These are phyloP conservation scores for Starmerella apis DNA, from an alignment of 805 yeast species.

Conservation along the genomic window DNA sequence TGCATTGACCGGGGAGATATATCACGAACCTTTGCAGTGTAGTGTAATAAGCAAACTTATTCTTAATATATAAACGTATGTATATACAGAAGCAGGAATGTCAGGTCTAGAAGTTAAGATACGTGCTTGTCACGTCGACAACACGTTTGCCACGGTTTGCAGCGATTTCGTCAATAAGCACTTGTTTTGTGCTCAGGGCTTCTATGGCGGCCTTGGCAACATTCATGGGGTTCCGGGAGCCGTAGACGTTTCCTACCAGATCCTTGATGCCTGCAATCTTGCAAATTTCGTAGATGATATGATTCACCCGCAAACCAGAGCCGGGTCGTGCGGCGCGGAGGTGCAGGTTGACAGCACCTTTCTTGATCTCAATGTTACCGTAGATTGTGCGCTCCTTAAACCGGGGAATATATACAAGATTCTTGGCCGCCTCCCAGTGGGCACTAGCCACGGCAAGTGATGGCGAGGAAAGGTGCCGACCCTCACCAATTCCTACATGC, in stretches of 20 bases:
- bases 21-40: too few relatives aligned
- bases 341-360: constrained; percentile 73
- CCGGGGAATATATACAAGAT: constrained; percentile 69
- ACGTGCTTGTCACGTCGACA: constrained; percentile 82
- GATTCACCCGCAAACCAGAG: constrained; percentile 85
- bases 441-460: constrained; percentile 72
- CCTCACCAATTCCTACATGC: constrained; percentile 90
- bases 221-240: constrained; percentile 90
- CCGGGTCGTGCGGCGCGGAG: constrained; percentile 87
- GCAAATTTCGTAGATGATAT: constrained; percentile 79
- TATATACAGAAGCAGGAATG: constrained; percentile 1
- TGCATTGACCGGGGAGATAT: too few relatives aligned
- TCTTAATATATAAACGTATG: not conserved
- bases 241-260: constrained; percentile 79
- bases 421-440: constrained; percentile 87
- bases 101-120: constrained; percentile 40
- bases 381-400: constrained; percentile 84
- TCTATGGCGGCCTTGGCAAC: constrained; percentile 82
- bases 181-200: constrained; percentile 65
- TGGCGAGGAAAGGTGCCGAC: constrained; percentile 51
- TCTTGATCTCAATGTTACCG: constrained; percentile 72
- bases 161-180: constrained; percentile 77
- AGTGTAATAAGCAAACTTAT: too few relatives aligned
- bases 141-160: constrained; percentile 87
- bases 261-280: constrained; percentile 91